These are phyloP conservation scores for Coleophoma crateriformis DNA, from an alignment of 2,329 filamentous ascomycete genomes.

Conservation along the genomic window DNA sequence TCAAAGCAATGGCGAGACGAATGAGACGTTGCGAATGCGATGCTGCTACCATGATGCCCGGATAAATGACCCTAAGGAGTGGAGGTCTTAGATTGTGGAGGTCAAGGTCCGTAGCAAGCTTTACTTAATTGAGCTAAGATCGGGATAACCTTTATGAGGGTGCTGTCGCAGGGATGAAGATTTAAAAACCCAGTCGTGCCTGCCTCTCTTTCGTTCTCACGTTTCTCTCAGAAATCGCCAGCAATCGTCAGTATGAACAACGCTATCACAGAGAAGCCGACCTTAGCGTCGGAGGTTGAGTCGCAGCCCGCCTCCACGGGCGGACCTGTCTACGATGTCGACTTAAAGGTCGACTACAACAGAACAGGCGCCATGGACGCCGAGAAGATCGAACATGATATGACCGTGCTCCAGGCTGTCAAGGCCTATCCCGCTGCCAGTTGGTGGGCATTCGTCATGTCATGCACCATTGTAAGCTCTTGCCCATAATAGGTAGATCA, in stretches of 20 bases:
- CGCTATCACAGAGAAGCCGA: slow-evolving; percentile 10
- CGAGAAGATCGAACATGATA: slow-evolving; percentile 33
- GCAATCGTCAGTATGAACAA: slow-evolving; percentile 13
- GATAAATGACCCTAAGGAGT: slow-evolving; percentile 8
- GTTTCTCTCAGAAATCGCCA: slow-evolving; percentile 15
- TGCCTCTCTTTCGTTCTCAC: slow-evolving; percentile 22
- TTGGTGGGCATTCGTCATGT: slow-evolving; percentile 50
- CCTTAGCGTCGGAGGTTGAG: slow-evolving; percentile 11
- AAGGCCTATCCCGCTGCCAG: slow-evolving; percentile 45
- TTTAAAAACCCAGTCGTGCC: slow-evolving; percentile 23
- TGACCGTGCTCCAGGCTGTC: slow-evolving; percentile 43
- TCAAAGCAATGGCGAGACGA: not conserved
- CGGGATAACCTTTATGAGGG: slow-evolving; percentile 6
- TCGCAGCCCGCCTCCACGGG: slow-evolving; percentile 18
- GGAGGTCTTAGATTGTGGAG: too few species aligned
- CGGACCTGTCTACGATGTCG: slow-evolving; percentile 26
- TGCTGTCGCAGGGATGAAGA: slow-evolving; percentile 25
- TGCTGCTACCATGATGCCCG: not conserved
- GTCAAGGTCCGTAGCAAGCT: slow-evolving; percentile 16
- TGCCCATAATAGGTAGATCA: slow-evolving; percentile 2
- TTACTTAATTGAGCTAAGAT: slow-evolving; percentile 14
- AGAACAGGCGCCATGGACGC: slow-evolving; percentile 18
- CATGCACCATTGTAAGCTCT: slow-evolving; percentile 43
- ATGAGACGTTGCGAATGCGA: too few species aligned
- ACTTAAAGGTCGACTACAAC: slow-evolving; percentile 20